Base-by-base conservation (phyloP, 2,329 filamentous ascomycete genomes). In the Dendryphion nanum region DNA sequence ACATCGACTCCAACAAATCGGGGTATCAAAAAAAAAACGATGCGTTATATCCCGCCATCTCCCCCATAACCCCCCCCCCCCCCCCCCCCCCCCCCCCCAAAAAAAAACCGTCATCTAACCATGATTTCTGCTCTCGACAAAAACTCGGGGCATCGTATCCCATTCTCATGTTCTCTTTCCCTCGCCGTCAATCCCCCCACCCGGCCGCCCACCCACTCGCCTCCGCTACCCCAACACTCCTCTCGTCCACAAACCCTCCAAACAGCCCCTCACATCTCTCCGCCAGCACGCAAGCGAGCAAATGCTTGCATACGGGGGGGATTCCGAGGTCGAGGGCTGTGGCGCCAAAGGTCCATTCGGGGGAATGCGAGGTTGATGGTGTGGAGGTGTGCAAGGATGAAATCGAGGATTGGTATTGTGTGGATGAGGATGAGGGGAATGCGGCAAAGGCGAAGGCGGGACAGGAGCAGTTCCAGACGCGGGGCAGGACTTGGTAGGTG, bases 381-480 rank as follows among this genome's bases (percentile, higher is more conserved):
- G n/a, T n/a, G n/a, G n/a, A n/a, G n/a, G n/a, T n/a, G n/a, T n/a
- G n/a, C n/a, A n/a, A n/a, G 30, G 14, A 44, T 47, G 18, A 28
- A 35, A 5, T 15, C 38, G 14, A 21, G 19, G 29, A 38, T 44
- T n/a, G n/a, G n/a, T n/a, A n/a, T n/a, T n/a, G n/a, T n/a, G n/a
- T n/a, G n/a, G n/a, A n/a, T n/a, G n/a, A n/a, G n/a, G n/a, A n/a
- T n/a, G 66, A 63, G 2, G 70, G 63, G 51, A 89, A 90, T 2
- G 83, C 78, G 15, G 83, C 74, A 45, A 94, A 83, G 0, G 84
- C 77, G 64, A 97, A 97, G 1, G 82, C 83, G 3, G 89, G 85
- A 69, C 93, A 98, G 1, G 81, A 87, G 66, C 93, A 98, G 63
- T 85, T 89, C 93, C 93, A 97, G 1, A 84, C 80, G 1, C 64